Base-by-base conservation (phyloP, 768 basidiomycete genomes). In the Russula abietina region DNA sequence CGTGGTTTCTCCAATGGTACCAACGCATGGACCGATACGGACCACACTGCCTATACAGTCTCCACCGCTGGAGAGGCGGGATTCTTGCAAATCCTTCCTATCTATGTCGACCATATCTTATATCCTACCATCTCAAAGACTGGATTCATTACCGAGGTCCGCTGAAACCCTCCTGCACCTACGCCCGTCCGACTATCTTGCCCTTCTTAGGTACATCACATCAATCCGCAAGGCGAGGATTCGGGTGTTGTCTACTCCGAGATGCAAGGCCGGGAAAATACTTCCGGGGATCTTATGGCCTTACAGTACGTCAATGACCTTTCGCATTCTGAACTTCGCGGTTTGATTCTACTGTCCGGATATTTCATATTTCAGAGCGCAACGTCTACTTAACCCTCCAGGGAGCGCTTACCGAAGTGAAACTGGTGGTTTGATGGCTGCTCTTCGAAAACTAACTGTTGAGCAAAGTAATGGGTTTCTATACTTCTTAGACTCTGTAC, bases 1-100 rank as follows among this genome's bases (percentile, higher is more conserved):
- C 84, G 94, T 59, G 92, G 92, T 22, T 93, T 95, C 72, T 89
- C 92, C 8, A 85, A 90, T 65, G 92, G 91, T 38, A 92, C 89
- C 10, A 97, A 98, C 73, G 96, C 96, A 1, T 99, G 96, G 97
- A 98, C 97, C 3, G 96, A 91, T 70, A 94, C 83, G 49, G 92
- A 93, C 70, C 88, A 97, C 70, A 97, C 95, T 51, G 92, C 92
- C 10, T 99, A 98, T 73, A 98, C 97, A 11, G 88, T 96, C 59
- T 88, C 90, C 4, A 98, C 96, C 10, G 97, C 97, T 14, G 97
- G 97, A 65, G 86, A 88, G 62, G 90, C 96, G 70, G 97, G 97
- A 8, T 91, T 92, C 66, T 77, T 93, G 36, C 89, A 93, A 69
- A 76, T 92, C 9, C 78, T 93, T 30, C 89, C 91, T 22, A 87